A percentile compares a stretch with the other conserved stretches of the same genome.
Evolutionary conservation across 257 asterid genomes (phyloP).

Genomic region (Fraxinus excelsior): DNA sequence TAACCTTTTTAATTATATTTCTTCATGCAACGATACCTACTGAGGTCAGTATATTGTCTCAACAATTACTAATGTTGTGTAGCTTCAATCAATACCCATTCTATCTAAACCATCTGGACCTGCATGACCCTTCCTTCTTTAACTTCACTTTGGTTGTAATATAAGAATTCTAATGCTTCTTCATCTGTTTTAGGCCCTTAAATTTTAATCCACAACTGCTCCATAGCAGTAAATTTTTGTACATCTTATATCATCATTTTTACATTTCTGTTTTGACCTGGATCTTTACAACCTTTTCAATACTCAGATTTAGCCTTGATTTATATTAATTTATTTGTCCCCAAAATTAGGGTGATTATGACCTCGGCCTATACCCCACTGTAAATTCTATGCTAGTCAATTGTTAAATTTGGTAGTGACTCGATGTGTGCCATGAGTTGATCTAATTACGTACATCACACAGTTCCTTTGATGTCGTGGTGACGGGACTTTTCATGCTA

Average conservation of each 20-base stretch:
- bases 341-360: background rate
- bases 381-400: background rate
- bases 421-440: background rate
- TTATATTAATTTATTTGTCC: background rate
- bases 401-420: background rate
- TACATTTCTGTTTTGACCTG: background rate
- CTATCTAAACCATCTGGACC: background rate
- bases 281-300: background rate
- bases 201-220: background rate
- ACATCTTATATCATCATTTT: too few relatives aligned
- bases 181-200: background rate
- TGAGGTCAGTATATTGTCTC: background rate
- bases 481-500: background rate
- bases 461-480: background rate
- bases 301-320: background rate
- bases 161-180: background rate
- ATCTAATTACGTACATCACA: background rate
- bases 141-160: background rate
- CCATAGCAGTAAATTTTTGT: background rate
- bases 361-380: background rate
- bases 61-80: background rate
- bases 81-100: background rate
- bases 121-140: background rate
- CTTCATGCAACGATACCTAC: background rate
- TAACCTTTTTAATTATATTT: background rate